Conservation (phyloP, 2,329 filamentous ascomycete genomes). For the Arachnomyces sp. region DNA sequence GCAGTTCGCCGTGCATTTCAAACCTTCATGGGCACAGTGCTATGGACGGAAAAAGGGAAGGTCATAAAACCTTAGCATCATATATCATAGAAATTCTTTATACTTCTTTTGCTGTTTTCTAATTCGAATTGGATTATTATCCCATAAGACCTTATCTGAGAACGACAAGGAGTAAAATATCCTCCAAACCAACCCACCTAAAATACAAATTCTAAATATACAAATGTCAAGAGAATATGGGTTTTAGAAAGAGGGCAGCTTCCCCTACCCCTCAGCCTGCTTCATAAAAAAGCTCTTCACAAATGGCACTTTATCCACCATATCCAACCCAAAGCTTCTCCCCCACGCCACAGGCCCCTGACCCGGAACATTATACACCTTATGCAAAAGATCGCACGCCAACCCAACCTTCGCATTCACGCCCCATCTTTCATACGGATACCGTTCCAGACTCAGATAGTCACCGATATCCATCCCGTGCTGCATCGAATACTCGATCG, state of each 20-base stretch:
- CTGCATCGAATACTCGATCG: conserved; percentile 65
- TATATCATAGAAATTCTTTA: no score
- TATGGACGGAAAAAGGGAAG: no score
- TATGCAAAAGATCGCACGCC: conserved; percentile 81
- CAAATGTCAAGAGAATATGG: conserved; percentile 6
- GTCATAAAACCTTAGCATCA: no score
- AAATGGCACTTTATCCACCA: conserved; percentile 64
- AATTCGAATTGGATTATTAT: neutral
- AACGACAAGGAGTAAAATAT: no score
- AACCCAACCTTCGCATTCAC: conserved; percentile 72
- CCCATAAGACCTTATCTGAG: neutral
- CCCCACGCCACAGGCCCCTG: conserved; percentile 72
- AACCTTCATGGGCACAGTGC: no score
- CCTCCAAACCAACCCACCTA: conserved; percentile 5
- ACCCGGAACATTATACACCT: conserved; percentile 68
- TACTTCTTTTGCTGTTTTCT: neutral
- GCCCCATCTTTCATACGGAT: conserved; percentile 71
- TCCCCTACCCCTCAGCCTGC: conserved; percentile 36
- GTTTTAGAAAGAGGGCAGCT: neutral
- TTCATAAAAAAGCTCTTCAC: conserved; percentile 84
- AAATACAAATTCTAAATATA: conserved; percentile 3
- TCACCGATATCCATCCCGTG: conserved; percentile 85
- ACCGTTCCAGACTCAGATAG: conserved; percentile 67
- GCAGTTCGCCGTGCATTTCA: no score
- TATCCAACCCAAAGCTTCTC: conserved; percentile 65